Percentiles rank a stretch among this genome's conserved stretches.
Conservation (phyloP, 192 early-diverging fungal species). For the Spizellomyces punctatus region DNA sequence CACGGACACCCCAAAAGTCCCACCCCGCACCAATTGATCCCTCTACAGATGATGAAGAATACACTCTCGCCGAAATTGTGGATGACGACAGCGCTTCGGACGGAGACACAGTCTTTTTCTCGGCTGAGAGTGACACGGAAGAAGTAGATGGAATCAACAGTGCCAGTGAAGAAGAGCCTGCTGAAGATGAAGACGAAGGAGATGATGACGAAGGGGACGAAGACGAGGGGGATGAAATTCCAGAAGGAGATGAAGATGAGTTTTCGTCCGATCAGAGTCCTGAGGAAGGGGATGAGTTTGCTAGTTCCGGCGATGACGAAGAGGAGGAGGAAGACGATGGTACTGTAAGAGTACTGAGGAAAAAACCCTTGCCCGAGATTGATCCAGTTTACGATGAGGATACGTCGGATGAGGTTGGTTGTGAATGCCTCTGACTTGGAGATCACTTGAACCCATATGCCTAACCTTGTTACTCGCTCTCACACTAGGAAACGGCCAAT, state of each 20-base stretch:
- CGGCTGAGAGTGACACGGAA: constrained; percentile 1
- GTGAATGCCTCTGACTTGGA: not conserved
- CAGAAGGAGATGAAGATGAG: constrained; percentile 40
- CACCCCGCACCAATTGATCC: not conserved
- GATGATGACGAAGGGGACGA: constrained; percentile 35
- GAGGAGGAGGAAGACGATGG: constrained; percentile 23
- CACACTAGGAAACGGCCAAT: constrained; percentile 67
- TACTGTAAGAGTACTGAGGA: constrained; percentile 16
- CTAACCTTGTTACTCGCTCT: not conserved
- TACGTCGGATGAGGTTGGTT: constrained; percentile 81
- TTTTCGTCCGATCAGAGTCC: constrained; percentile 29
- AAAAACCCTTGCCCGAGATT: constrained; percentile 71
- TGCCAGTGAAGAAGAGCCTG: constrained; percentile 5
- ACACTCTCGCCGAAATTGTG: constrained; percentile 7
- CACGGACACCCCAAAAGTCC: not conserved
- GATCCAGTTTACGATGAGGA: constrained; percentile 93
- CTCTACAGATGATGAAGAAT: constrained; percentile 12
- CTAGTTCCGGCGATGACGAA: constrained; percentile 14
- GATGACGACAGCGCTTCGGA: constrained; percentile 3
- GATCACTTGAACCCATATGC: not conserved
- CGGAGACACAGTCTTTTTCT: not conserved
- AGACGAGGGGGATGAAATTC: constrained; percentile 27
- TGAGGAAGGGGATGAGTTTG: constrained; percentile 32
- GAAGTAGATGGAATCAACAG: constrained; percentile 8
- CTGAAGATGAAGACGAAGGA: constrained; percentile 5